Conservation (phyloP, 345 rosid genomes). For the Citrus sinensis region DNA sequence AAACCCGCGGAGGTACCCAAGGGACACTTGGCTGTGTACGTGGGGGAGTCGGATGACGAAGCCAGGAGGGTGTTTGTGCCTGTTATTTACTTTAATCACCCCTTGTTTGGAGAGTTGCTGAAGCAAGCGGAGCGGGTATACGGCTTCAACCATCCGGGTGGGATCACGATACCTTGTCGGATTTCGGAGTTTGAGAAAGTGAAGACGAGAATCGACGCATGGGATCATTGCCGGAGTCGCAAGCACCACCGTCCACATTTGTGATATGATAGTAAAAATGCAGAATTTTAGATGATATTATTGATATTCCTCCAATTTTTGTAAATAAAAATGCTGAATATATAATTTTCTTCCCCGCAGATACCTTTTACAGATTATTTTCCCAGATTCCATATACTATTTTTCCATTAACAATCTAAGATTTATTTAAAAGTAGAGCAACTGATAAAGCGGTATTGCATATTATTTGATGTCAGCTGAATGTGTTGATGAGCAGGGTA, state of each 20-base stretch:
- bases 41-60: constrained; percentile 51
- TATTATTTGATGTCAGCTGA: not conserved
- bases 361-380: not conserved
- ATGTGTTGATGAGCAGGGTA: not conserved
- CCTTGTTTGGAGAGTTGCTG: constrained; percentile 70
- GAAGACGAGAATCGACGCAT: constrained; percentile 63
- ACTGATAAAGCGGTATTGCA: not conserved
- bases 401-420: not conserved
- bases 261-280: not conserved
- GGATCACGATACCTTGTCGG: constrained; percentile 74
- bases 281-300: too few relatives aligned
- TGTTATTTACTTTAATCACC: constrained; percentile 79
- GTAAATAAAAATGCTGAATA: constrained; percentile 3
- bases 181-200: constrained; percentile 76
- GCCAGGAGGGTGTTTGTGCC: constrained; percentile 61
- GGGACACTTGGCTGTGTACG: constrained; percentile 76
- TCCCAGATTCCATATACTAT: not conserved
- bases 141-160: constrained; percentile 73
- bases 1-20: constrained; percentile 47
- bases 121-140: constrained; percentile 68
- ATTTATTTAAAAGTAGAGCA: not conserved
- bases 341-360: not conserved
- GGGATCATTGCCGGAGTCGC: constrained; percentile 40
- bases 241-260: not conserved
- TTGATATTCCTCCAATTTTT: not conserved